Percentiles rank a stretch among this genome's conserved stretches.
Conservation (phyloP, 768 basidiomycete genomes). For the Collybia nuda region DNA sequence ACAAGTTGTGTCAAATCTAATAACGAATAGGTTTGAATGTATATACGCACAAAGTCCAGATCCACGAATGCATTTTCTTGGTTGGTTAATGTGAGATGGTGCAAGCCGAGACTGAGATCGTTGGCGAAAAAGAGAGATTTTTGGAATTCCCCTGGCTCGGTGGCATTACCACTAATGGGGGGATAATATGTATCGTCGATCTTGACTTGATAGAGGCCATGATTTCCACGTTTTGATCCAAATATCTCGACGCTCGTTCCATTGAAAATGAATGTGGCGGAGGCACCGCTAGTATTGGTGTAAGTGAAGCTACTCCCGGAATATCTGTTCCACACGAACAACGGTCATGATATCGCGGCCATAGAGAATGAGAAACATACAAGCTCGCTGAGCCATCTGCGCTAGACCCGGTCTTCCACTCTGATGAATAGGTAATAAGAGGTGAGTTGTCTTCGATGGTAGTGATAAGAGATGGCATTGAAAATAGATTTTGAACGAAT, state of each 20-base stretch:
- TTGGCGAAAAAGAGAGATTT: conserved; percentile 36
- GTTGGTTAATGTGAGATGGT: conserved; percentile 37
- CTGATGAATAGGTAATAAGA: conserved; percentile 12
- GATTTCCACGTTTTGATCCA: conserved; percentile 47
- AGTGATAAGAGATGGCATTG: conserved; percentile 11
- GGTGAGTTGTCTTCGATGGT: conserved; percentile 17
- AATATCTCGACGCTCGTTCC: conserved; percentile 51
- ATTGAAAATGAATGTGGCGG: conserved; percentile 42
- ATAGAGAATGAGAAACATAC: not conserved
- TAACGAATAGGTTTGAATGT: too few relatives aligned
- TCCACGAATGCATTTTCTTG: conserved; percentile 31
- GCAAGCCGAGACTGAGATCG: conserved; percentile 29
- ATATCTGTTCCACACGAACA: conserved; percentile 21
- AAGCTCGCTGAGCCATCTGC: conserved; percentile 3
- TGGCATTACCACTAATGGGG: conserved; percentile 24
- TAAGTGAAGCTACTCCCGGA: conserved; percentile 38
- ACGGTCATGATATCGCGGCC: not conserved
- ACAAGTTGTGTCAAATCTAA: not conserved
- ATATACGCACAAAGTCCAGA: conserved; percentile 44
- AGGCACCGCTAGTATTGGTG: conserved; percentile 30
- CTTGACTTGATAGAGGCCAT: conserved; percentile 42
- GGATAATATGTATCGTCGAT: conserved; percentile 34
- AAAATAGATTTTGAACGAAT: not conserved
- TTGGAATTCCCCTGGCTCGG: conserved; percentile 34
- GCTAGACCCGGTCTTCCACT: conserved; percentile 10